Evolutionary conservation across 768 basidiomycete species (phyloP).

Genomic region (Mycena chlorophos): DNA sequence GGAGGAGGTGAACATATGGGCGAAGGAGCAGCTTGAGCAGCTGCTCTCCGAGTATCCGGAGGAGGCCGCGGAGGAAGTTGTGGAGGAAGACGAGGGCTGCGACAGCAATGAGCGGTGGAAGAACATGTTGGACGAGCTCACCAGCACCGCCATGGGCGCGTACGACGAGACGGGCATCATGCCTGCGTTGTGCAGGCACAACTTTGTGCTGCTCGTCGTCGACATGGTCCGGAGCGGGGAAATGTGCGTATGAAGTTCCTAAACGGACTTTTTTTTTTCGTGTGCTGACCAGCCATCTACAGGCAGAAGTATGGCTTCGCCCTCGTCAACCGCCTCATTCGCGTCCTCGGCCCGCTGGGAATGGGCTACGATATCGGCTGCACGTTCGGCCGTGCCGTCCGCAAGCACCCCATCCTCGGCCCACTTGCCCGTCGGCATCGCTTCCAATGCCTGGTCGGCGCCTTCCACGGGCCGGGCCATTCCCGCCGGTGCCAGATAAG

Average conservation of each 20-base stretch:
- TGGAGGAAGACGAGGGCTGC: slow-evolving; percentile 37
- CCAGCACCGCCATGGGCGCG: slow-evolving; percentile 32
- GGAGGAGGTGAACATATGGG: slow-evolving; percentile 7
- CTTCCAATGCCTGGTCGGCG: slow-evolving; percentile 1
- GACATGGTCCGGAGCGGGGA: slow-evolving; percentile 40
- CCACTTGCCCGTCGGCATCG: not conserved
- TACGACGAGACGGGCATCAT: slow-evolving; percentile 43
- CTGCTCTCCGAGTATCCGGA: not conserved
- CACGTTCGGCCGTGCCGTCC: slow-evolving; percentile 9
- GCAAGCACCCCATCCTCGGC: slow-evolving; percentile 7
- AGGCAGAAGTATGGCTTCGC: slow-evolving; percentile 17
- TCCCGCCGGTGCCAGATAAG: slow-evolving; percentile 11
- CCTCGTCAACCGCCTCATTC: slow-evolving; percentile 1
- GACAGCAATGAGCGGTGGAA: slow-evolving; percentile 11
- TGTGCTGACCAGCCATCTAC: not conserved
- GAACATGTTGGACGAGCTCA: slow-evolving; percentile 25
- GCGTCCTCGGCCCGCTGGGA: not conserved
- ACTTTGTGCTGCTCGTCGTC: slow-evolving; percentile 28
- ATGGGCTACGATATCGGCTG: slow-evolving; percentile 22
- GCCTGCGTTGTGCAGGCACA: slow-evolving; percentile 35
- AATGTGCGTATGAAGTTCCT: slow-evolving; percentile 30
- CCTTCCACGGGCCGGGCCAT: slow-evolving; percentile 15
- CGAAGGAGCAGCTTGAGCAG: slow-evolving; percentile 10
- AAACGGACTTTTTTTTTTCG: not conserved
- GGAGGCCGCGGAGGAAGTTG: not conserved